Evolutionary conservation across 2,329 filamentous ascomycete genomes (phyloP).

Genomic region (Microdochium nivale): DNA sequence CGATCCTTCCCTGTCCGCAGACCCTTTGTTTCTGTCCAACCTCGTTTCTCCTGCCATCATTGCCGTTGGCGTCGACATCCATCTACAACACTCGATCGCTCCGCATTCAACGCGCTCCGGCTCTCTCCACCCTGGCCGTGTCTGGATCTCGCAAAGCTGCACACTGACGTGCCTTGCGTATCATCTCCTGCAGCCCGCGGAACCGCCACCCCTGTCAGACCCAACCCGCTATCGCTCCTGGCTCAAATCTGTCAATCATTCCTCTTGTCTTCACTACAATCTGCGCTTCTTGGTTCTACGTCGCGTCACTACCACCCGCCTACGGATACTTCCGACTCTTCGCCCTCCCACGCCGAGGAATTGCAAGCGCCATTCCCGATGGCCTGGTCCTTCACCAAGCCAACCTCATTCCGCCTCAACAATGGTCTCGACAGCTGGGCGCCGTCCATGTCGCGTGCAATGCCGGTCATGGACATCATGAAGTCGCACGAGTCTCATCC

Average conservation of each 20-base stretch:
- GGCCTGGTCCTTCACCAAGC: constrained; percentile 24
- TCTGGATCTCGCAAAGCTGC: not conserved
- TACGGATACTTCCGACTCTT: no score
- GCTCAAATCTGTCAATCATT: constrained; percentile 40
- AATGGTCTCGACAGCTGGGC: constrained; percentile 3
- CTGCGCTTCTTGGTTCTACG: no score
- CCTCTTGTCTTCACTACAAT: no score
- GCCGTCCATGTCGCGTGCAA: constrained; percentile 13
- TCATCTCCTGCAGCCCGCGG: not conserved
- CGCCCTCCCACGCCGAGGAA: no score
- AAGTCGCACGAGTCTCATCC: constrained; percentile 48
- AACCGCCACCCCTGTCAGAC: not conserved
- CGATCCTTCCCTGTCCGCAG: no score
- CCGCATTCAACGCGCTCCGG: no score
- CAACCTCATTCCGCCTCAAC: constrained; percentile 34
- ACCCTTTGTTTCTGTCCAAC: no score
- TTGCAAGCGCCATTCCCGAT: constrained; percentile 6
- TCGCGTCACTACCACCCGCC: no score
- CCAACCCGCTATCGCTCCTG: constrained; percentile 73
- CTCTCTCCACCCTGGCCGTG: no score
- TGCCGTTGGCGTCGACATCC: no score
- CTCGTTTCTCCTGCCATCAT: no score
- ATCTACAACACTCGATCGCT: no score
- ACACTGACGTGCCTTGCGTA: not conserved
- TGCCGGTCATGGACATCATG: constrained; percentile 30